These are phyloP conservation scores for Saturnispora serradocipensis DNA, from an alignment of 805 yeast genomes.

Conservation along the genomic window DNA sequence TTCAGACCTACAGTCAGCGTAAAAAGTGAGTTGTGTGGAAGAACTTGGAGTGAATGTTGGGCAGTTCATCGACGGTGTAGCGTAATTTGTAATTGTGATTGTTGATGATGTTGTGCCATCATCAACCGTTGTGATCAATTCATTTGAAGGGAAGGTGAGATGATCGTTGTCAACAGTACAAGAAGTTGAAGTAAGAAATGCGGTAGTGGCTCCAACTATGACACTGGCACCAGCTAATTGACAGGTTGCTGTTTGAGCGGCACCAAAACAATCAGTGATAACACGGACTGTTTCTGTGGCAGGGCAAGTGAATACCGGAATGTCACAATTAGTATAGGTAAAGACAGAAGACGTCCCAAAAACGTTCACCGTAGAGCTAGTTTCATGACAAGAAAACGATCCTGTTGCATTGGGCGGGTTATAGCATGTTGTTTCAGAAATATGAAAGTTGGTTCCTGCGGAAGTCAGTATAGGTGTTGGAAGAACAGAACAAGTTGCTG, in stretches of 20 bases:
- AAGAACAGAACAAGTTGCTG: slow-evolving; percentile 10
- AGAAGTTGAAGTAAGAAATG: background rate
- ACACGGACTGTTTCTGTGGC: background rate
- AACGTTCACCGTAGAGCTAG: slow-evolving; percentile 9
- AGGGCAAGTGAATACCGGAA: slow-evolving; percentile 9
- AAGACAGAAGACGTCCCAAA: background rate
- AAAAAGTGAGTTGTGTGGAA: background rate
- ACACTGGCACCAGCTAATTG: background rate
- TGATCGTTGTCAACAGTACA: background rate
- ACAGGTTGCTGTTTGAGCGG: background rate
- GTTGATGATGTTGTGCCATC: background rate
- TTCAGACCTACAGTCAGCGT: background rate
- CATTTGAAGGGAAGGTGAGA: background rate
- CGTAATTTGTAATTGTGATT: background rate
- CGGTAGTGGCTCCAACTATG: background rate
- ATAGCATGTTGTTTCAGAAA: slow-evolving; percentile 13
- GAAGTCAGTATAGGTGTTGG: slow-evolving; percentile 5
- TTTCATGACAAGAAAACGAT: slow-evolving; percentile 11
- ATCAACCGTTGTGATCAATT: background rate
- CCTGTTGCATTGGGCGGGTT: slow-evolving; percentile 12
- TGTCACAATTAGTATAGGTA: slow-evolving; percentile 12
- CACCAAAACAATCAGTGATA: slow-evolving; percentile 6
- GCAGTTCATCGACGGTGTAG: background rate
- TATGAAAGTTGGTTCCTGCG: slow-evolving; percentile 3
- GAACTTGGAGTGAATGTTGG: background rate